Evolutionary conservation across 805 yeast species (phyloP).

Genomic region (Starmerella apis): DNA sequence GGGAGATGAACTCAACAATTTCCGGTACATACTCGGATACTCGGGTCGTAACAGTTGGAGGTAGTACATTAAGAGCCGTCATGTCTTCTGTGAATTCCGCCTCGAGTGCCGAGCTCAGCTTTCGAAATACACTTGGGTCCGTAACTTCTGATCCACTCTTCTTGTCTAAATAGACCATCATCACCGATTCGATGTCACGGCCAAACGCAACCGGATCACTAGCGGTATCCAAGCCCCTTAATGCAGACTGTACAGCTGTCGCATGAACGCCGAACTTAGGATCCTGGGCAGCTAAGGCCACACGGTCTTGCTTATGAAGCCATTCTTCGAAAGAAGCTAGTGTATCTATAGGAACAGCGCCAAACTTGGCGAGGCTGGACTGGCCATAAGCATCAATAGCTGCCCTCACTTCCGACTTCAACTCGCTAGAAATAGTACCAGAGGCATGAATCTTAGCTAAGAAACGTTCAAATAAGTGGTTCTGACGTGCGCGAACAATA

Average conservation of each 20-base stretch:
- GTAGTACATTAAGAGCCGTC: conserved; percentile 70
- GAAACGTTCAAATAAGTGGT: conserved; percentile 60
- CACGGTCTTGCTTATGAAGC: conserved; percentile 42
- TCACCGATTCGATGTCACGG: conserved; percentile 54
- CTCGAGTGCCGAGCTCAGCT: conserved; percentile 86
- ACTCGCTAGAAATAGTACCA: conserved; percentile 34
- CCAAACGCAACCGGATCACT: conserved; percentile 35
- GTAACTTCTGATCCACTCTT: conserved; percentile 64
- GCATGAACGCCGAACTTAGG: conserved; percentile 86
- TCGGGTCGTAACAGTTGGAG: conserved; percentile 79
- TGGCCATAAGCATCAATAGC: conserved; percentile 36
- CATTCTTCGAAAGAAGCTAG: conserved; percentile 41
- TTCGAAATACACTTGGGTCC: conserved; percentile 74
- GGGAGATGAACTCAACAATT: conserved; percentile 65
- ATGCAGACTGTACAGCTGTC: conserved; percentile 49
- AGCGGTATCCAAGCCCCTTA: conserved; percentile 32
- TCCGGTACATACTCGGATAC: conserved; percentile 95
- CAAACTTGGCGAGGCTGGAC: conserved; percentile 13
- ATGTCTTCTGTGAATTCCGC: conserved; percentile 72
- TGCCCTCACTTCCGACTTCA: conserved; percentile 22
- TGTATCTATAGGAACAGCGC: conserved; percentile 15
- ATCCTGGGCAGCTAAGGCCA: conserved; percentile 41
- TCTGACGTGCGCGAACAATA: conserved; percentile 87
- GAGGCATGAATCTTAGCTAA: conserved; percentile 29
- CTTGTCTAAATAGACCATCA: conserved; percentile 61